phyloP scores from a whole-genome alignment of 768 basidiomycete genomes.

The Cyathus striatus region DNA sequence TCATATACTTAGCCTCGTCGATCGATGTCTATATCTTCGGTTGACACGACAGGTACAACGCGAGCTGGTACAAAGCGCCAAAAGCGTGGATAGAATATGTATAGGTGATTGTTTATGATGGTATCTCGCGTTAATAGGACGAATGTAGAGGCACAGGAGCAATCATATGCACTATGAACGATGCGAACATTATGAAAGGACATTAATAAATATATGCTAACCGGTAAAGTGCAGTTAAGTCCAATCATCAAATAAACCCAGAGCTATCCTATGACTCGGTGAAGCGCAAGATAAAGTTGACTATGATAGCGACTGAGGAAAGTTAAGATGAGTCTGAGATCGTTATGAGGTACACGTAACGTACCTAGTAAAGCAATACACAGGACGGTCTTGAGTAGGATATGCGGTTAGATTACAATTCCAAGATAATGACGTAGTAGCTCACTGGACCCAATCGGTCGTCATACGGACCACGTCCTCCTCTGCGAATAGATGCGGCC shows the following conservation, averaged over 20 bases:
- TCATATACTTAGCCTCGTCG: constrained; percentile 39
- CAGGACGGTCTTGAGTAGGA: constrained; percentile 58
- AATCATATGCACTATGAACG: no score
- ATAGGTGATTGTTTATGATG: constrained; percentile 4
- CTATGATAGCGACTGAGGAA: constrained; percentile 67
- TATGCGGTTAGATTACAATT: constrained; percentile 6
- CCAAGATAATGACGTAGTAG: constrained; percentile 15
- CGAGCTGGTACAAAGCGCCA: constrained; percentile 53
- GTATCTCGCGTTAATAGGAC: no score
- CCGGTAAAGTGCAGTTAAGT: not conserved
- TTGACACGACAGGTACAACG: constrained; percentile 55
- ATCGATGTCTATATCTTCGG: constrained; percentile 72
- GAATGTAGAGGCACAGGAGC: no score
- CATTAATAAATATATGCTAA: not conserved
- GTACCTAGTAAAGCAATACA: constrained; percentile 78
- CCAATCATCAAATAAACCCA: no score
- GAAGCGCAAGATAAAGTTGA: constrained; percentile 85
- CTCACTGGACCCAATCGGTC: constrained; percentile 92
- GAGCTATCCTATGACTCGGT: constrained; percentile 31
- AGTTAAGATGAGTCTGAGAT: not conserved
- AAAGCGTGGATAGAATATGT: constrained; percentile 37
- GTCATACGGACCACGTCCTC: constrained; percentile 93
- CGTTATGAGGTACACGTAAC: constrained; percentile 10
- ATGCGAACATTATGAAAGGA: no score
- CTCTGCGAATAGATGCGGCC: constrained; percentile 84